Conservation (phyloP, 2,329 filamentous ascomycete species). For the Sclerotinia borealis region DNA sequence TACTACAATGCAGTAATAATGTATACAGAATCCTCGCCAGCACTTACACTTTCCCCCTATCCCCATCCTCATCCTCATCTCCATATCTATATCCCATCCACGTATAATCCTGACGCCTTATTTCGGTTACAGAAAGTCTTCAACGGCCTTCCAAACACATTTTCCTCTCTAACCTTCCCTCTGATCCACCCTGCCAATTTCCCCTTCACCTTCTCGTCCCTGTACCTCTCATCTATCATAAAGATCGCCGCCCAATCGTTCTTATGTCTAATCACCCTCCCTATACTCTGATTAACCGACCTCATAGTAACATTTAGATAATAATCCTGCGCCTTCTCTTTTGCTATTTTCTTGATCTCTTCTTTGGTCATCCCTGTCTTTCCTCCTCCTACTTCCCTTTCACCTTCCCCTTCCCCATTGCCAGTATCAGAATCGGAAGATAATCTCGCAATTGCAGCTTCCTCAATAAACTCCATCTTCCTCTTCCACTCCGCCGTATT, state of each 20-base stretch:
- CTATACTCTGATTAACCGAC: conserved; percentile 94
- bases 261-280: conserved; percentile 80
- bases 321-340: conserved; percentile 65
- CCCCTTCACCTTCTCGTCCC: conserved; percentile 60
- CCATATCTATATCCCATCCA: no score
- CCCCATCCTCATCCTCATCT: no score
- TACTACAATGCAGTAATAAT: no score
- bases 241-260: conserved; percentile 88
- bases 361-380: no score
- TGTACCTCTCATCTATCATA: conserved; percentile 75
- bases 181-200: conserved; percentile 91
- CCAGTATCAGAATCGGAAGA: neutral
- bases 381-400: conserved; percentile 16
- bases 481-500: conserved; percentile 89
- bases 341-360: no score
- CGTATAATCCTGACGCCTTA: no score
- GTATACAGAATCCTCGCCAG: no score
- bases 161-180: conserved; percentile 51
- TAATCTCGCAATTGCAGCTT: conserved; percentile 42
- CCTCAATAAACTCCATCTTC: conserved; percentile 79
- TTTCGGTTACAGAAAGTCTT: neutral
- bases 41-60: no score
- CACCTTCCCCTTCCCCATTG: neutral
- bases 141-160: conserved; percentile 47
- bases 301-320: conserved; percentile 96